Evolutionary conservation across 139 green algal genomes (phyloP).

Genomic region (Nannochloris sp.): DNA sequence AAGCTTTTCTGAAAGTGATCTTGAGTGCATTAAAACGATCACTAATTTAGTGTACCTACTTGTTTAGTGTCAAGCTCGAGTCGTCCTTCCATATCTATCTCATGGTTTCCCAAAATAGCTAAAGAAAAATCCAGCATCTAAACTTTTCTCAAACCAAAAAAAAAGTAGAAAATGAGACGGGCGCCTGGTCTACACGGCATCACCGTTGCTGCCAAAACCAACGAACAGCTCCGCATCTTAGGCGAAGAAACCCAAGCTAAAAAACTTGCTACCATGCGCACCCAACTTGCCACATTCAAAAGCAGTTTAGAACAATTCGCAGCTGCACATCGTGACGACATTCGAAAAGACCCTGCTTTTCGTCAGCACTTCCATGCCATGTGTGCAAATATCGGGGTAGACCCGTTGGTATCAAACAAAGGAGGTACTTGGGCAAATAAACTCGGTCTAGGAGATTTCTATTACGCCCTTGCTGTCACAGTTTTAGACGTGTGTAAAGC

Average conservation of each 20-base stretch:
- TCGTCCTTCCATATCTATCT: too few species aligned
- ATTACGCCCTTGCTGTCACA: conserved; percentile 91
- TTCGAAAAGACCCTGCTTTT: conserved; percentile 81
- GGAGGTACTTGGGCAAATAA: conserved; percentile 81
- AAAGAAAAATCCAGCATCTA: too few species aligned
- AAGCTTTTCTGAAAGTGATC: too few species aligned
- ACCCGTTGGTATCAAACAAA: conserved; percentile 94
- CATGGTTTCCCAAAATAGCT: too few species aligned
- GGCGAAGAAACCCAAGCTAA: conserved; percentile 43
- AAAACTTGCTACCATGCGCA: conserved; percentile 41
- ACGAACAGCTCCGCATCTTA: background rate
- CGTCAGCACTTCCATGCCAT: conserved; percentile 91
- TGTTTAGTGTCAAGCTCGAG: too few species aligned
- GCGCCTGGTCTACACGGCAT: conserved; percentile 57
- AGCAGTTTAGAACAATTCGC: conserved; percentile 77
- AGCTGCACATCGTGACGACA: conserved; percentile 42
- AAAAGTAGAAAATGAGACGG: conserved; percentile 42
- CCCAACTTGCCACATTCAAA: conserved; percentile 61
- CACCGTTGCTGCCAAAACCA: background rate
- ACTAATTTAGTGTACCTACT: too few species aligned
- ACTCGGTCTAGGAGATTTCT: conserved; percentile 92
- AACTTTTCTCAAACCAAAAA: background rate
- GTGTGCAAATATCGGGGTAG: conserved; percentile 91
- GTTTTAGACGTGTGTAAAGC: conserved; percentile 78
- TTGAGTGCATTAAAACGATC: too few species aligned